Percentiles rank a stretch among this genome's conserved stretches.
Evolutionary conservation across 805 yeast genomes (phyloP).

Genomic region (Lipomyces lipofer): DNA sequence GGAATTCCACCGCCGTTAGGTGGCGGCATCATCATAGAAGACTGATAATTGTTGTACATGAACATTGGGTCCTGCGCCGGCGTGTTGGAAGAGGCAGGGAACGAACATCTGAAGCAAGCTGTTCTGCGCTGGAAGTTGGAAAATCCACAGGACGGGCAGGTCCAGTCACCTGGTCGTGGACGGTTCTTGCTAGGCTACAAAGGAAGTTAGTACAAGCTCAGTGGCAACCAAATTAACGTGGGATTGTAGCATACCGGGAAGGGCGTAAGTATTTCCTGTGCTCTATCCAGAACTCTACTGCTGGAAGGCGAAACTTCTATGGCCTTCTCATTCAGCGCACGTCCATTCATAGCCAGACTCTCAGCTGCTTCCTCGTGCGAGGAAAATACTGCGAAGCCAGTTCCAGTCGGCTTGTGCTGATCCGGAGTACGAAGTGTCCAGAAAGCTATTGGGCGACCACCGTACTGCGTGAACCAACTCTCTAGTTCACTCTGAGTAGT

Average conservation of each 20-base stretch:
- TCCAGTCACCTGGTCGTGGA: constrained; percentile 97
- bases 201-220: background rate
- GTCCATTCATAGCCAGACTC: constrained; percentile 75
- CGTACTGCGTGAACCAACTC: constrained; percentile 85
- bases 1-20: constrained; percentile 19
- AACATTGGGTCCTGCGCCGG: constrained; percentile 63
- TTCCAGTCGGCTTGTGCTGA: constrained; percentile 51
- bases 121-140: constrained; percentile 92
- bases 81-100: constrained; percentile 72
- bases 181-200: constrained; percentile 64
- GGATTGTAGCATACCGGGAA: constrained; percentile 55
- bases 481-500: constrained; percentile 90
- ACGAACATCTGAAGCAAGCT: constrained; percentile 89
- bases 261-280: constrained; percentile 76
- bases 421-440: constrained; percentile 79
- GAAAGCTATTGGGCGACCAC: constrained; percentile 82
- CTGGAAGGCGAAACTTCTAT: constrained; percentile 89
- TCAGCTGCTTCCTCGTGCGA: constrained; percentile 86
- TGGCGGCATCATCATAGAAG: constrained; percentile 22
- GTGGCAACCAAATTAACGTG: background rate
- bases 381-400: constrained; percentile 84
- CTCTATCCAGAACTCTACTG: constrained; percentile 71
- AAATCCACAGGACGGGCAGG: constrained; percentile 95
- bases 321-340: constrained; percentile 67
- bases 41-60: constrained; percentile 36